phyloP scores from a whole-genome alignment of 495 filamentous ascomycete species.

The Aspergillus olivimuriae region DNA sequence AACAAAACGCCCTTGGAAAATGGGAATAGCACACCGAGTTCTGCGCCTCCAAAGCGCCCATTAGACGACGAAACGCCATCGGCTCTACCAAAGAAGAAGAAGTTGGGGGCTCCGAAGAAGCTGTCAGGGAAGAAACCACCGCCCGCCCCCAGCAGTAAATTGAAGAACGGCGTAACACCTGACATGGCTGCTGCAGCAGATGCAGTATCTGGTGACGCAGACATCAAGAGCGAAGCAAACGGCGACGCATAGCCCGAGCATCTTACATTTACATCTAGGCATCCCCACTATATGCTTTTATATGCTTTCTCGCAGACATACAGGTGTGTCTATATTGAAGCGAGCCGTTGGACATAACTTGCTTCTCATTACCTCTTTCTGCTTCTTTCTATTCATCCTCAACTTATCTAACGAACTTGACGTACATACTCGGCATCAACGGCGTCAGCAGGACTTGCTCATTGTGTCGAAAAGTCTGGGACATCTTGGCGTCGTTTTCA shows the following conservation, averaged over 20 bases:
- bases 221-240: slow-evolving; percentile 23
- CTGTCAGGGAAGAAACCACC: slow-evolving; percentile 32
- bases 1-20: slow-evolving; percentile 38
- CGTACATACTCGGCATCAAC: slow-evolving; percentile 27
- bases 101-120: slow-evolving; percentile 37
- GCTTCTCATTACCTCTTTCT: slow-evolving; percentile 2
- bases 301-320: slow-evolving; percentile 5
- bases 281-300: neutral
- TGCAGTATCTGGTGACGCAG: slow-evolving; percentile 9
- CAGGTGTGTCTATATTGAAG: slow-evolving; percentile 9
- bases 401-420: slow-evolving; percentile 19
- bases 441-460: slow-evolving; percentile 21
- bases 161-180: slow-evolving; percentile 32
- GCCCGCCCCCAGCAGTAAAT: slow-evolving; percentile 31
- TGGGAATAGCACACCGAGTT: slow-evolving; percentile 29
- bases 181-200: slow-evolving; percentile 17
- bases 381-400: neutral
- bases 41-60: slow-evolving; percentile 34
- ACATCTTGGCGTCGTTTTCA: slow-evolving; percentile 14
- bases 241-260: slow-evolving; percentile 10
- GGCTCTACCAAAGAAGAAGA: slow-evolving; percentile 41
- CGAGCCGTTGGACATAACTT: slow-evolving; percentile 18
- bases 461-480: slow-evolving; percentile 17
- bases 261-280: neutral
- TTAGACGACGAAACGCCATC: slow-evolving; percentile 34